phyloP scores from a whole-genome alignment of 2,329 filamentous ascomycete species.

The Diaporthe citri region DNA sequence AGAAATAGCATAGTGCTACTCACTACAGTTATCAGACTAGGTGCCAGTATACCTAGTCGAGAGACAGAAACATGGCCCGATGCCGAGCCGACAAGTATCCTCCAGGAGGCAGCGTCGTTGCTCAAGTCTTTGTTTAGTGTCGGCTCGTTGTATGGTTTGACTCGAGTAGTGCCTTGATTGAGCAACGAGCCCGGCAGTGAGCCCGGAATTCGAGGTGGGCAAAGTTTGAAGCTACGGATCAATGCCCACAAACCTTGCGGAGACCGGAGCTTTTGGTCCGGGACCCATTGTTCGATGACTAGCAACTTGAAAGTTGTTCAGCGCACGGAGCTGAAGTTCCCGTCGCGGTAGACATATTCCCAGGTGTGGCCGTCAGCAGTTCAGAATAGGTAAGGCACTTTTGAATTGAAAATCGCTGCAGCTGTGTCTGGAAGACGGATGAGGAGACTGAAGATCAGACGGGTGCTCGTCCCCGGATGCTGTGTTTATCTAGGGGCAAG shows the following conservation, averaged over 20 bases:
- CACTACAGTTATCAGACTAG: background rate
- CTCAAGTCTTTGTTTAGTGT: background rate
- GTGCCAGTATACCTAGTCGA: background rate
- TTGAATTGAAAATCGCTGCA: background rate
- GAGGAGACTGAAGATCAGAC: background rate
- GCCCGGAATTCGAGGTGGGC: background rate
- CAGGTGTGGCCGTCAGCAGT: background rate
- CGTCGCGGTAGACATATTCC: background rate
- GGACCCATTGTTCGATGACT: background rate
- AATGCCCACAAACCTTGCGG: background rate
- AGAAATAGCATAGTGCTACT: background rate
- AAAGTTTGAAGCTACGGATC: conserved; percentile 17
- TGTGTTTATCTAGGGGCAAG: background rate
- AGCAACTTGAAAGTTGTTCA: background rate
- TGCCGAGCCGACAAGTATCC: background rate
- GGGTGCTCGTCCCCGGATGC: background rate
- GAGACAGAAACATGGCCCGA: background rate
- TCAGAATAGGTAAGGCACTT: background rate
- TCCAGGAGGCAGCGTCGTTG: background rate
- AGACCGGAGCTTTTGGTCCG: conserved; percentile 12
- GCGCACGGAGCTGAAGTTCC: background rate
- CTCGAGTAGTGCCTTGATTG: conserved; percentile 22
- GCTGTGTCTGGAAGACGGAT: background rate
- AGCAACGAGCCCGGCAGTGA: background rate
- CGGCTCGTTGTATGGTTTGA: background rate